A percentile compares a stretch with the other conserved stretches of the same genome.
These are phyloP conservation scores for Gaeumannomyces tritici DNA, from an alignment of 2,329 filamentous ascomycete genomes.

Conservation along the genomic window DNA sequence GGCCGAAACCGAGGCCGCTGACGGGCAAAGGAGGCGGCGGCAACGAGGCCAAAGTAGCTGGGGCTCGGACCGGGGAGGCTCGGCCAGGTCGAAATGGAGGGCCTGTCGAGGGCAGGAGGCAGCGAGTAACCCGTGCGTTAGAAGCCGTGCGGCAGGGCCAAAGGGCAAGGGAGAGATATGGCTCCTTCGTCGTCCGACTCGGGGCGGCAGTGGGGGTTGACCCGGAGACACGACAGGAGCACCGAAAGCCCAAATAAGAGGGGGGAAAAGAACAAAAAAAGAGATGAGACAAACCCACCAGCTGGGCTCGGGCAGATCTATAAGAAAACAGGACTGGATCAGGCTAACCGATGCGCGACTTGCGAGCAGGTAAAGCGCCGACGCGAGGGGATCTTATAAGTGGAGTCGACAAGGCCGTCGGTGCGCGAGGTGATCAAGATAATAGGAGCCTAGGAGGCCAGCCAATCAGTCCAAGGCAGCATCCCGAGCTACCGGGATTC, in stretches of 20 bases:
- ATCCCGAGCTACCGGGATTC: not conserved
- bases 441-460: no score
- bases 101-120: not conserved
- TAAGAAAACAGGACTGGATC: not conserved
- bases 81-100: not conserved
- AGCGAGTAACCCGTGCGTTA: not conserved
- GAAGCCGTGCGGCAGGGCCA: not conserved
- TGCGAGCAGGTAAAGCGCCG: not conserved
- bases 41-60: not conserved
- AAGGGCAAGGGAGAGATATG: not conserved
- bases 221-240: not conserved
- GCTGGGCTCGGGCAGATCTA: not conserved
- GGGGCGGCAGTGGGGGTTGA: not conserved
- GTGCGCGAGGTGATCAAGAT: not conserved
- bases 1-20: not conserved
- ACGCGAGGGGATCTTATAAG: not conserved
- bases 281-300: not conserved
- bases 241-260: not conserved
- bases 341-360: not conserved
- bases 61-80: not conserved
- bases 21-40: not conserved
- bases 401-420: not conserved
- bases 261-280: not conserved
- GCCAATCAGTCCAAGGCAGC: not conserved
- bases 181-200: not conserved